Evolutionary conservation across 345 rosid genomes (phyloP), one percentile per base, ranked within the genome.

Genomic region (Acer negundo): DNA sequence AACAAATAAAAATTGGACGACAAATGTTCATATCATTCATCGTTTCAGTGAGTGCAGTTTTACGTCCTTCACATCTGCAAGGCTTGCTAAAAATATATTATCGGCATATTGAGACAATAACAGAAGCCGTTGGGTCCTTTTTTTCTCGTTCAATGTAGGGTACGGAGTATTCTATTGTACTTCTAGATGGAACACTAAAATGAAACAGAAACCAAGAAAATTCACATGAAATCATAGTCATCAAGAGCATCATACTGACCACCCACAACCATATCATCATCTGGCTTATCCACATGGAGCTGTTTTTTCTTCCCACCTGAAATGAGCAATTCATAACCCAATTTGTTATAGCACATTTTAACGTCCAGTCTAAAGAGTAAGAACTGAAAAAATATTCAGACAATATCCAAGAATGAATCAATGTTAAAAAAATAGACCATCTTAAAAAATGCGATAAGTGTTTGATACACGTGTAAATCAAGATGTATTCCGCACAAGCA

Each of bases 221-320:
- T 42, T 91, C 86, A 94, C 99, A 96, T 96, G 80, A 96, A 96
- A 77, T 94, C 99, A 10, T 77, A 89, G 26, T 96, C 98, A 31
- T 96, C 97, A 20, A 84, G 71, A 19, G 86, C 92, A 58, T 84
- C 89, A n/a, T 89, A 92, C 51, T 86, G 61, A 73, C 82, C 79
- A 56, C 38, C 38, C 38, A 75, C 86, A 76, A 70, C 95, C 61
- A 94, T 28, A 80, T 92, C 95, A 44, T 94, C 97, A 13, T 91
- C 90, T 0, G 94, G 88, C 80, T 85, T 96, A 80, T 91, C 98
- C 4, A 94, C 84, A 69, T 79, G 90, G 51, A 92, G 92, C 78
- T 94, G 95, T 82, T 96, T 96, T 79, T 93, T 95, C 91, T 90
- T 96, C 59, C 87, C 93, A 76, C 87, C 88, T 83, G 90, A 53